Conservation (phyloP, 768 basidiomycete genomes). For the Tubosaeta brunneosetosa region DNA sequence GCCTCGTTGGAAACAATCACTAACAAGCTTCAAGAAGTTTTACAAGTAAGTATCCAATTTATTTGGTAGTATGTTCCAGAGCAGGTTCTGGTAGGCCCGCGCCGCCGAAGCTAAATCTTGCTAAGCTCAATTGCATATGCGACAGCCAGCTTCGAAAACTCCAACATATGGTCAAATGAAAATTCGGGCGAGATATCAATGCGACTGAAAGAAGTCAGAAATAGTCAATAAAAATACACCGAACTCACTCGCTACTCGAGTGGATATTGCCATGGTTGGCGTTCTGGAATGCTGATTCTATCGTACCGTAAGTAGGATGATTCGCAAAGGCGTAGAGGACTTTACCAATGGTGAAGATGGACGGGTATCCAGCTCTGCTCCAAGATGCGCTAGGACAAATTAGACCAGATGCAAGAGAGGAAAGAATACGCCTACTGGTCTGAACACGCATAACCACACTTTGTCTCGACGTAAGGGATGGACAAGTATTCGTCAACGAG, state of each 20-base stretch:
- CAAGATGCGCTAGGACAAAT: slow-evolving; percentile 59
- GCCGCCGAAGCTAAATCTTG: slow-evolving; percentile 26
- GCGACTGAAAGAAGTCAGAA: slow-evolving; percentile 45
- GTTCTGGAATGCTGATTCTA: slow-evolving; percentile 68
- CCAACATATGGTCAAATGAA: slow-evolving; percentile 84
- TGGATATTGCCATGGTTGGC: slow-evolving; percentile 78
- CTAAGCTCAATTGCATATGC: slow-evolving; percentile 76
- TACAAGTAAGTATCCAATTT: background rate
- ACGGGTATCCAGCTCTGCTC: slow-evolving; percentile 81
- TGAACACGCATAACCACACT: slow-evolving; percentile 92
- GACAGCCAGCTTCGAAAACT: slow-evolving; percentile 81
- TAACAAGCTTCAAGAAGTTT: background rate
- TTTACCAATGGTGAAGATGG: slow-evolving; percentile 70
- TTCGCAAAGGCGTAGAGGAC: background rate
- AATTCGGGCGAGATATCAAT: slow-evolving; percentile 86
- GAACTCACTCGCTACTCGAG: slow-evolving; percentile 67
- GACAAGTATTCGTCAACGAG: slow-evolving; percentile 72
- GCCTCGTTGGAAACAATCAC: too few relatives aligned
- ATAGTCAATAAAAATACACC: slow-evolving; percentile 36
- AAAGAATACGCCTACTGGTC: slow-evolving; percentile 62
- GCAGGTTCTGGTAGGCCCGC: too few relatives aligned
- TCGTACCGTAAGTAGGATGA: background rate
- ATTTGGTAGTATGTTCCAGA: too few relatives aligned
- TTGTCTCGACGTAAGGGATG: slow-evolving; percentile 78
- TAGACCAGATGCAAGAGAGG: slow-evolving; percentile 19